phyloP scores from a whole-genome alignment of 2,329 filamentous ascomycete species.

The Sclerotinia subarctica region DNA sequence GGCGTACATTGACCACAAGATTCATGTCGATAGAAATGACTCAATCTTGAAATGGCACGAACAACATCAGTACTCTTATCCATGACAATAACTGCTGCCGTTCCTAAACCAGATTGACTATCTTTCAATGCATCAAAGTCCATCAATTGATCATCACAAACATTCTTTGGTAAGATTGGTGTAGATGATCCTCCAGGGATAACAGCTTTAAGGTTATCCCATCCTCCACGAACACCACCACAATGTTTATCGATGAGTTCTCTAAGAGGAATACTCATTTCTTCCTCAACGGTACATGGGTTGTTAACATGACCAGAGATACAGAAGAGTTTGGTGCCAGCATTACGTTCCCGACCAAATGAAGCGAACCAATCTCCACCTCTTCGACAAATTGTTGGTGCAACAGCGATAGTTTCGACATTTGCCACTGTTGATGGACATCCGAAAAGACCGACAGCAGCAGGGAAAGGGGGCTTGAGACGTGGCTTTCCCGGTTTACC shows the following conservation, averaged over 20 bases:
- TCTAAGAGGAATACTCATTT: conserved; percentile 95
- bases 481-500: conserved; percentile 98
- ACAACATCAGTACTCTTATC: conserved; percentile 97
- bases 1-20: conserved; percentile 98
- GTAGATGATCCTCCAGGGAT: conserved; percentile 97
- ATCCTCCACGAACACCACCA: conserved; percentile 91
- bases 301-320: conserved; percentile 99
- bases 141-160: conserved; percentile 97
- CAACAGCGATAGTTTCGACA: conserved; percentile 93
- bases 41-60: conserved; percentile 85
- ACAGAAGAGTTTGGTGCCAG: conserved; percentile 96
- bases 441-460: conserved; percentile 93
- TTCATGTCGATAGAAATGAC: conserved; percentile 98
- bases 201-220: conserved; percentile 94
- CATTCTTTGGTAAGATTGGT: conserved; percentile 82
- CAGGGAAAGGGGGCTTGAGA: conserved; percentile 97
- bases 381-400: conserved; percentile 91
- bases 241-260: conserved; percentile 99
- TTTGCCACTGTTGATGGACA: conserved; percentile 98
- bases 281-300: conserved; percentile 95
- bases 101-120: conserved; percentile 93
- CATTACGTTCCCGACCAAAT: conserved; percentile 94
- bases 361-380: conserved; percentile 89
- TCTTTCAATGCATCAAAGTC: conserved; percentile 99
- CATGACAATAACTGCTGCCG: conserved; percentile 97